Evolutionary conservation across 495 filamentous ascomycete species (phyloP), one percentile per base, ranked within the genome.

Genomic region (Xylaria grammica): DNA sequence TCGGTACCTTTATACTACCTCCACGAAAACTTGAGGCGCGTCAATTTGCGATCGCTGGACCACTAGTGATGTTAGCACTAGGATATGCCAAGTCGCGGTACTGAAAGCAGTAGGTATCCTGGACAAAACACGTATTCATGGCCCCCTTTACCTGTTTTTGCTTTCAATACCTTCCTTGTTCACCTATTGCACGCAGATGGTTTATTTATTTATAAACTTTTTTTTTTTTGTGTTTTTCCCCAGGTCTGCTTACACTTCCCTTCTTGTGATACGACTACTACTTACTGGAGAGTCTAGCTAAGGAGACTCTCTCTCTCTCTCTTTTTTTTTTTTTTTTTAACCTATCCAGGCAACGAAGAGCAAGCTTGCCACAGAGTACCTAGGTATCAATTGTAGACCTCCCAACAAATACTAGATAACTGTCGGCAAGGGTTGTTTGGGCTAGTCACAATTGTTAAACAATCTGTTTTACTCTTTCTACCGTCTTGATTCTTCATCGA

Each of bases 1-100:
- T 69, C 70, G 64, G 69, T 65, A 73, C n/a, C n/a, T n/a, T n/a
- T n/a, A n/a, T n/a, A 74, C 67, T 73, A 67, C 64, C 52, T 58
- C 66, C 63, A 22, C 52, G 54, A n/a, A n/a, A n/a, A 42, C 17
- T 42, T 42, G 40, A 42, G 40, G 40, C 40, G 13, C 48, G 56
- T 27, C 24, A 36, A 59, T 40, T 59, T 11, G 56, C 26, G 54
- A 40, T 58, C n/a, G n/a, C n/a, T n/a, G n/a, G n/a, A n/a, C n/a
- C n/a, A n/a, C n/a, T n/a, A n/a, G n/a, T n/a, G n/a, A n/a, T n/a
- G n/a, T n/a, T n/a, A n/a, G n/a, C n/a, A 55, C 52, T 24, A 11
- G 32, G 30, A 40, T 55, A 42, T 59, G 56, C 42, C 24, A 36
- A 59, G 56, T 59, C 19, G 56, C 26, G 54, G 32, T 58, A 30